Evolutionary conservation across 2,329 filamentous ascomycete genomes (phyloP).

Genomic region (Emmonsia crescens): DNA sequence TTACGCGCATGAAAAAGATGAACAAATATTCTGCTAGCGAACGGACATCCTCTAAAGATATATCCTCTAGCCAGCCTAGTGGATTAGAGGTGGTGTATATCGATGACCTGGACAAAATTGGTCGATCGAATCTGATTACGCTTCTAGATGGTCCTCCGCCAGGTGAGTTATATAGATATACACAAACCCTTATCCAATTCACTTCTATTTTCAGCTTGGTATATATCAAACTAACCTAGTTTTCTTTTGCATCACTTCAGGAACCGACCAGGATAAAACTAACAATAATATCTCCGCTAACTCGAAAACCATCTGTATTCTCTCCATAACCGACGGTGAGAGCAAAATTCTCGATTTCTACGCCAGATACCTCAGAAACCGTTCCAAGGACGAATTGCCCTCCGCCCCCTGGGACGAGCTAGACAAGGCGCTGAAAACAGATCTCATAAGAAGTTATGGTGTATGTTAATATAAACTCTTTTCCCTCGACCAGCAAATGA

Average conservation of each 20-base stretch:
- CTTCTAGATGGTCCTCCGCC: conserved; percentile 27
- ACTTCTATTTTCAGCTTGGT: conserved; percentile 27
- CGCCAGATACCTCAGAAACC: not conserved
- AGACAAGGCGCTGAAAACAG: not conserved
- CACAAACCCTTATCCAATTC: not conserved
- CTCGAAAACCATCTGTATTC: conserved; percentile 31
- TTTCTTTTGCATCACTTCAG: not conserved
- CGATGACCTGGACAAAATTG: conserved; percentile 17
- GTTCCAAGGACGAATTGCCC: not conserved
- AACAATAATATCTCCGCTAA: not conserved
- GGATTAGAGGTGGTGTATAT: conserved; percentile 5
- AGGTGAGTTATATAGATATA: conserved; percentile 2
- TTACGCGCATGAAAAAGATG: not conserved
- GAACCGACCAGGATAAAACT: not conserved
- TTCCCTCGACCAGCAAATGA: not conserved
- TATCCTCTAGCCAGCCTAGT: not conserved
- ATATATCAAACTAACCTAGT: not conserved
- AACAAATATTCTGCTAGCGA: not conserved
- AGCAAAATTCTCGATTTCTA: conserved; percentile 9
- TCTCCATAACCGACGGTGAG: conserved; percentile 25
- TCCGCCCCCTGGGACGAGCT: not conserved
- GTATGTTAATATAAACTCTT: not conserved
- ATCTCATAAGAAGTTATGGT: conserved; percentile 7
- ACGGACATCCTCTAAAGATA: not conserved
- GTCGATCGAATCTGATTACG: conserved; percentile 40